Evolutionary conservation across 441 rosid species (phyloP).

Genomic region (Erodium trifolium): DNA sequence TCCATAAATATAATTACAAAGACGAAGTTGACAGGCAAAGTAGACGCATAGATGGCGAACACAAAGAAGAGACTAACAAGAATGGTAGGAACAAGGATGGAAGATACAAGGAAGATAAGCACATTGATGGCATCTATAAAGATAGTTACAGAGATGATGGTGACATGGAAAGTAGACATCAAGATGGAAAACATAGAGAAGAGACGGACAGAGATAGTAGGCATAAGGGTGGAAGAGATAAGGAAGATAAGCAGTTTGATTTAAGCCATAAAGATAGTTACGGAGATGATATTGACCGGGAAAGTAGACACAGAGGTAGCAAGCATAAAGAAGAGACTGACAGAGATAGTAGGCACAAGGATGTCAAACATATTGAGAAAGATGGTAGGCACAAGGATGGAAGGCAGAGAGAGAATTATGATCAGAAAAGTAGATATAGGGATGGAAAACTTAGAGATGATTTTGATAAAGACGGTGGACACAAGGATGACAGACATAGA

Average conservation of each 20-base stretch:
- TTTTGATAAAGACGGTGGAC: background rate
- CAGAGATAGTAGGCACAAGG: background rate
- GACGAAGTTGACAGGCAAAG: background rate
- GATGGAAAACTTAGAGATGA: conserved; percentile 3
- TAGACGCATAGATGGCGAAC: background rate
- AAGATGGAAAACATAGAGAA: background rate
- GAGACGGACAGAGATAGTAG: background rate
- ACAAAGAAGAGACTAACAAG: background rate
- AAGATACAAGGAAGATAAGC: conserved; percentile 4
- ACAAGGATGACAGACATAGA: background rate
- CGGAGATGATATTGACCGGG: background rate
- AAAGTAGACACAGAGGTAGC: background rate
- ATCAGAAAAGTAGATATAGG: background rate
- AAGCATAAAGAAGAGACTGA: background rate
- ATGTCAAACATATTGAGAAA: background rate
- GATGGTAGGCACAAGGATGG: background rate
- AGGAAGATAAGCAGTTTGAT: background rate
- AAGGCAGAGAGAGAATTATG: background rate
- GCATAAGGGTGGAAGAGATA: background rate
- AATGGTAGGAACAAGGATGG: background rate
- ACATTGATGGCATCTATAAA: background rate
- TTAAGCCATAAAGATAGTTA: background rate
- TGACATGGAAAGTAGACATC: background rate
- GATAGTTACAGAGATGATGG: background rate
- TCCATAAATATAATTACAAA: background rate